Conservation (phyloP, 441 rosid species). For the Euphorbia celastroides region DNA sequence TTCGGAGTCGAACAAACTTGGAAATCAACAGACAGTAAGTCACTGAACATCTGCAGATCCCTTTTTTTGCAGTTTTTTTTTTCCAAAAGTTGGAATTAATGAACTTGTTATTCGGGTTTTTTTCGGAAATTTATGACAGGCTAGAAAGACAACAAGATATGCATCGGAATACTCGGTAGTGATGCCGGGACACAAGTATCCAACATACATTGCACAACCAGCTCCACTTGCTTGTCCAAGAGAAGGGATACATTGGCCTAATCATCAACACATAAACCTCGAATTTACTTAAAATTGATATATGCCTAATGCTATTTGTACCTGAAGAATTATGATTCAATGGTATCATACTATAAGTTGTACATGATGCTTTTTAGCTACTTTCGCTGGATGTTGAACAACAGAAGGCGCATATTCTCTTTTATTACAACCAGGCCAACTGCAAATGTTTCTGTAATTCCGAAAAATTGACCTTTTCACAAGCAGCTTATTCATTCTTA, state of each 20-base stretch:
- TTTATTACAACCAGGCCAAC: no score
- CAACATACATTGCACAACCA: conserved; percentile 80
- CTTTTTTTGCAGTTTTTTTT: no score
- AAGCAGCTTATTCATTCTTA: no score
- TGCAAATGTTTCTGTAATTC: no score
- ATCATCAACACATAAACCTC: conserved; percentile 38
- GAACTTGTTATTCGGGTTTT: not conserved
- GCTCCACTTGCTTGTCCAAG: conserved; percentile 81
- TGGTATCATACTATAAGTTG: no score
- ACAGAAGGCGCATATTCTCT: no score
- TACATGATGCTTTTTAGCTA: no score
- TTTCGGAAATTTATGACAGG: conserved; percentile 34
- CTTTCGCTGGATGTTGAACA: no score
- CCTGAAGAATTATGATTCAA: no score
- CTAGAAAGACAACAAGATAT: conserved; percentile 20
- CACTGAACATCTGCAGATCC: no score
- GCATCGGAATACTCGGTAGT: conserved; percentile 68
- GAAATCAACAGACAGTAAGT: conserved; percentile 37
- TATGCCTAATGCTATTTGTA: no score
- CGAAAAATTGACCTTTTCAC: no score
- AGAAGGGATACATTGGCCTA: conserved; percentile 66
- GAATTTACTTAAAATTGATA: conserved; percentile 22
- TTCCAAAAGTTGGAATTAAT: not conserved
- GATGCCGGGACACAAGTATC: conserved; percentile 83
- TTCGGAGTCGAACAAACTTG: conserved; percentile 33